Conservation (phyloP, 2,329 filamentous ascomycete genomes). For the Colletotrichum sidae region DNA sequence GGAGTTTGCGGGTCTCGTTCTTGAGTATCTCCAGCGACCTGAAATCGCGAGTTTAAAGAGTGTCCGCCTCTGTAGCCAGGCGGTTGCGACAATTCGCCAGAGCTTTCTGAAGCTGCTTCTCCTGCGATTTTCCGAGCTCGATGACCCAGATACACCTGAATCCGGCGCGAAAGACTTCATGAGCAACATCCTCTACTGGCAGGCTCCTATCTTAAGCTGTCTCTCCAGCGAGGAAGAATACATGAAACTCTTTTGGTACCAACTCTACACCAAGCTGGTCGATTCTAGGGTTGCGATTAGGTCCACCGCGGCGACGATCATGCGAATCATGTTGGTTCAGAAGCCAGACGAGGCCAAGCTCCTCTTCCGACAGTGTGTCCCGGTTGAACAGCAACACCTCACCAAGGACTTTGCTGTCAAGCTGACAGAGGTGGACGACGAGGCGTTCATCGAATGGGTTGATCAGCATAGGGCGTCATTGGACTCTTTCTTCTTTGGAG, state of each 20-base stretch:
- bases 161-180: slow-evolving; percentile 77
- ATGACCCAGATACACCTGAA: slow-evolving; percentile 71
- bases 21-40: slow-evolving; percentile 90
- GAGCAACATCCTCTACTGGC: slow-evolving; percentile 93
- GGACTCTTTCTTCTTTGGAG: slow-evolving; percentile 84
- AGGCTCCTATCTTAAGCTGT: slow-evolving; percentile 85
- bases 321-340: slow-evolving; percentile 93
- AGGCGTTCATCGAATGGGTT: slow-evolving; percentile 88
- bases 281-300: slow-evolving; percentile 76
- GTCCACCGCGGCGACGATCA: slow-evolving; percentile 82
- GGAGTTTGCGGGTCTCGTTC: slow-evolving; percentile 84
- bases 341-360: slow-evolving; percentile 85
- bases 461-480: slow-evolving; percentile 83
- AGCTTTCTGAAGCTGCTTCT: slow-evolving; percentile 85
- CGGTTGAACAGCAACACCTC: slow-evolving; percentile 77
- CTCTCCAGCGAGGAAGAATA: slow-evolving; percentile 84
- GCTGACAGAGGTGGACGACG: slow-evolving; percentile 88
- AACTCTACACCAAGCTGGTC: slow-evolving; percentile 90
- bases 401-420: slow-evolving; percentile 84
- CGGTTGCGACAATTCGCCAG: slow-evolving; percentile 79
- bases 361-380: slow-evolving; percentile 79
- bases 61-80: slow-evolving; percentile 90
- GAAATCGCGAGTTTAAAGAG: slow-evolving; percentile 85
- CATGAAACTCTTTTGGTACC: slow-evolving; percentile 88
- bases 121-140: slow-evolving; percentile 84